Evolutionary conservation across 306 rosid species (phyloP), one percentile per base, ranked within the genome.

Genomic region (Lathyrus sativus): DNA sequence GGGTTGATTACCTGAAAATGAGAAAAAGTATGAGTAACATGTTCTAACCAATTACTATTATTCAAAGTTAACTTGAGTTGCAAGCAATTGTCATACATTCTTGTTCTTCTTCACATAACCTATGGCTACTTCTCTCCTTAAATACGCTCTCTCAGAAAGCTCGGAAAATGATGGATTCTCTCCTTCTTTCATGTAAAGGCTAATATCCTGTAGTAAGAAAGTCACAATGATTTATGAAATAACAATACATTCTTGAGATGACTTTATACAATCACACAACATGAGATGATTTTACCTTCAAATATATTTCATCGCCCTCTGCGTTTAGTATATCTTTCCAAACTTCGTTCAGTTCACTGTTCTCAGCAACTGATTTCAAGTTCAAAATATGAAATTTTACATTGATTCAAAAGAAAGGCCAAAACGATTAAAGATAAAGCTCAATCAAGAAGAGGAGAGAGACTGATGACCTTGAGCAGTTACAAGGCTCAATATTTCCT

Each of bases 401-500:
- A 46, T 14, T 44, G 17, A 31, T 50, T 51, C 50, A 56, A 26
- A 31, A 68, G 63, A 70, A 46, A 60, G 46, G 50, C 55, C 49
- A 53, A 59, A 68, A 49, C 4, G 50, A 28, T 71, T 59, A 62
- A 35, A 67, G 1, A 35, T 14, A 42, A 65, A 75, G 71, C 62
- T 42, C 41, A 60, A 24, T 11, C 39, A 50, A 71, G 61, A 80
- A 43, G 63, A 62, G 72, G 63, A 24, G 54, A 59, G 42, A 46
- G 53, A 42, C 48, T 39, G 31, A 76, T 72, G 79, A 95, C 97
- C 99, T 88, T 95, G 97, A 74, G 97, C 97, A 59, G 97, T 95
- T 53, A 95, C 99, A 39, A 95, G 99, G 81, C 97, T 88, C 99
- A 95, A 88, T 63, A 95, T 62, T 85, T 95, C 99, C 82, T 88